These are phyloP conservation scores for Alternaria gaisen DNA, from an alignment of 2,329 filamentous ascomycete genomes.

Conservation along the genomic window DNA sequence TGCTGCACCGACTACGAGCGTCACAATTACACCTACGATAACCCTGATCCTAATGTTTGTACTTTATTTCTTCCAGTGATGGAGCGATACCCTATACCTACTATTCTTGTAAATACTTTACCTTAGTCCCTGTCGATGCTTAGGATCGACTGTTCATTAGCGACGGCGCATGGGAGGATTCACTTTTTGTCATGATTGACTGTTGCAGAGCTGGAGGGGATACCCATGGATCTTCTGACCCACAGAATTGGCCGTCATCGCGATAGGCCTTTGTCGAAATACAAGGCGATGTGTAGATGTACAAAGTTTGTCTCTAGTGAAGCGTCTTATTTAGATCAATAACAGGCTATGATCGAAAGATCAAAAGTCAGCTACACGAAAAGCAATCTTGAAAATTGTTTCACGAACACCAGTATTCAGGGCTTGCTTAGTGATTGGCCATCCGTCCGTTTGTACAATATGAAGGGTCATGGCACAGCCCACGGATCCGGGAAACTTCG, in stretches of 20 bases:
- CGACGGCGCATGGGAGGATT: conserved; percentile 44
- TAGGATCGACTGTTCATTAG: conserved; percentile 43
- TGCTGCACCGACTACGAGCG: conserved; percentile 32
- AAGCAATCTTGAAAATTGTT: conserved; percentile 11
- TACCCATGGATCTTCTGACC: conserved; percentile 15
- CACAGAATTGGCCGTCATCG: conserved; percentile 12
- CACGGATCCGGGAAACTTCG: conserved; percentile 23
- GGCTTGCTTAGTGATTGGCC: conserved; percentile 14
- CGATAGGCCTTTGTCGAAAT: not conserved
- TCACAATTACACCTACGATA: conserved; percentile 40
- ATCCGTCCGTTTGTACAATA: not conserved
- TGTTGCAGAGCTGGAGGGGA: conserved; percentile 14
- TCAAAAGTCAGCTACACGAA: conserved; percentile 7
- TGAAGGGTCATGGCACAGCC: conserved; percentile 19
- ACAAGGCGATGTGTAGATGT: conserved; percentile 1
- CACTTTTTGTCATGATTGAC: conserved; percentile 9
- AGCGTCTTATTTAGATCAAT: not conserved
- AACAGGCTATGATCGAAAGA: conserved; percentile 9
- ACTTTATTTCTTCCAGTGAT: conserved; percentile 44
- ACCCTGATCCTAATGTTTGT: conserved; percentile 48
- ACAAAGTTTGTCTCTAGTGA: not conserved
- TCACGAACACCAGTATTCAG: conserved; percentile 10
- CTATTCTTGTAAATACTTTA: conserved; percentile 33
- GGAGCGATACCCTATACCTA: conserved; percentile 20
- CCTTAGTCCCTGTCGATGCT: conserved; percentile 26